Percentiles rank a stretch among this genome's conserved stretches.
phyloP scores from a whole-genome alignment of 179 eudicot species.

The Patellifolia procumbens region DNA sequence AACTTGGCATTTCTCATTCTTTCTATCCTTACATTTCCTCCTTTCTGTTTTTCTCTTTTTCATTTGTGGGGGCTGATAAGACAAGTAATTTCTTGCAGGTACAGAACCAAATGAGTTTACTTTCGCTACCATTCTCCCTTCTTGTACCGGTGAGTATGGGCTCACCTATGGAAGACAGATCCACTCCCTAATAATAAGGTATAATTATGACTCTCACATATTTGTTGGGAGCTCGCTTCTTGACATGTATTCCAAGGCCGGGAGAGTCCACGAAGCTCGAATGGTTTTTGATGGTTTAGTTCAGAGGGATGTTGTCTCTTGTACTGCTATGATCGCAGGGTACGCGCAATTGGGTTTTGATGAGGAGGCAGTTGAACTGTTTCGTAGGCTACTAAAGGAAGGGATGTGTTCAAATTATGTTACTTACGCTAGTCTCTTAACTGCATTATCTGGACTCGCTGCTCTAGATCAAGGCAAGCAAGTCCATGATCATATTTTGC shows the following conservation, averaged over 20 bases:
- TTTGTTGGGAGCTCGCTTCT: constrained; percentile 93
- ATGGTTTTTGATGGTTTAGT: constrained; percentile 33
- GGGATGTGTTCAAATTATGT: constrained; percentile 51
- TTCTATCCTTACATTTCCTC: neutral
- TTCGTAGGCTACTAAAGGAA: constrained; percentile 34
- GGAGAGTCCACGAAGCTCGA: constrained; percentile 42
- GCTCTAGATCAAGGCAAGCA: constrained; percentile 51
- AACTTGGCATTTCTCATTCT: too few species aligned
- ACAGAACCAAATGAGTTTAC: constrained; percentile 81
- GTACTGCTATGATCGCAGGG: constrained; percentile 51
- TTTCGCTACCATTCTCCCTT: constrained; percentile 69
- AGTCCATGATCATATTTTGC: constrained; percentile 41
- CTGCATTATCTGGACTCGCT: constrained; percentile 62
- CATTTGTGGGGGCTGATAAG: constrained; percentile 12
- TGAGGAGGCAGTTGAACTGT: constrained; percentile 43
- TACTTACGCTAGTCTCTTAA: constrained; percentile 70
- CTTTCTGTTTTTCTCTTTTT: neutral
- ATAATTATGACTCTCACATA: constrained; percentile 56
- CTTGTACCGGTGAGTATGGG: constrained; percentile 53
- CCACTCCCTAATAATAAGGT: constrained; percentile 60
- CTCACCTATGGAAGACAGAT: constrained; percentile 65
- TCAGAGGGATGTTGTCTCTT: constrained; percentile 47
- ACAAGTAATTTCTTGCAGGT: constrained; percentile 45
- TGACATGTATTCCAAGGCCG: constrained; percentile 54
- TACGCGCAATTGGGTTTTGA: constrained; percentile 56